These are phyloP conservation scores for Phaeophleospora eucalypticola DNA, from an alignment of 2,329 filamentous ascomycete species.

Conservation along the genomic window DNA sequence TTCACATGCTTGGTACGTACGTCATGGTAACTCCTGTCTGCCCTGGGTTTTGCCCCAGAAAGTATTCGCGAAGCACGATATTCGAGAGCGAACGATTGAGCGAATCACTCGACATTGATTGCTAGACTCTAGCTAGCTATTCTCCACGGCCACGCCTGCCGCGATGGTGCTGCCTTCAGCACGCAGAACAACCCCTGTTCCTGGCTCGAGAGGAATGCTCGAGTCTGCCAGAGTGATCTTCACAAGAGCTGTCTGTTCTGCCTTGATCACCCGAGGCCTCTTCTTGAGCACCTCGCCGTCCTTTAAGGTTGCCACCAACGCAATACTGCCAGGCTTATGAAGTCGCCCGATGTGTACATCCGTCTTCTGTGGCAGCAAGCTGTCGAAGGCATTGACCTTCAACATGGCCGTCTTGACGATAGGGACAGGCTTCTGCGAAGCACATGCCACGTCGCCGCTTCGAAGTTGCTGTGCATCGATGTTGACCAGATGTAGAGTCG, in stretches of 20 bases:
- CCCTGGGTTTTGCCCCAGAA: too few relatives aligned
- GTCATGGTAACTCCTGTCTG: too few relatives aligned
- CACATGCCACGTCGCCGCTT: slow-evolving; percentile 81
- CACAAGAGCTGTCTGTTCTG: slow-evolving; percentile 71
- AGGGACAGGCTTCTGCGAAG: slow-evolving; percentile 55
- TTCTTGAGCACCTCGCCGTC: slow-evolving; percentile 74
- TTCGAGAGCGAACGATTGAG: too few relatives aligned
- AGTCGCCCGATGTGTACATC: slow-evolving; percentile 85
- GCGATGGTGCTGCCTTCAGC: slow-evolving; percentile 80
- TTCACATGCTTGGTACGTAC: background rate
- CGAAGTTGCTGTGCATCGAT: slow-evolving; percentile 73
- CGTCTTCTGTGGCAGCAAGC: slow-evolving; percentile 80
- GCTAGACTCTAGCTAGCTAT: background rate
- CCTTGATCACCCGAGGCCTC: slow-evolving; percentile 76
- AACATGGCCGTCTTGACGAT: slow-evolving; percentile 71
- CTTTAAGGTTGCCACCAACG: slow-evolving; percentile 63
- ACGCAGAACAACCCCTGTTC: slow-evolving; percentile 75
- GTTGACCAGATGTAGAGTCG: slow-evolving; percentile 75
- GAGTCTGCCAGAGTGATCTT: slow-evolving; percentile 56
- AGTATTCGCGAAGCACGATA: too few relatives aligned
- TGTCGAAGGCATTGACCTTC: slow-evolving; percentile 85
- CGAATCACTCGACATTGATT: too few relatives aligned
- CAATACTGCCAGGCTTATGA: slow-evolving; percentile 72
- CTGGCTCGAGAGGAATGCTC: slow-evolving; percentile 74
- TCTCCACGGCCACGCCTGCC: slow-evolving; percentile 53